Evolutionary conservation across 2,329 filamentous ascomycete species (phyloP).

Genomic region (Colletotrichum higginsianum): DNA sequence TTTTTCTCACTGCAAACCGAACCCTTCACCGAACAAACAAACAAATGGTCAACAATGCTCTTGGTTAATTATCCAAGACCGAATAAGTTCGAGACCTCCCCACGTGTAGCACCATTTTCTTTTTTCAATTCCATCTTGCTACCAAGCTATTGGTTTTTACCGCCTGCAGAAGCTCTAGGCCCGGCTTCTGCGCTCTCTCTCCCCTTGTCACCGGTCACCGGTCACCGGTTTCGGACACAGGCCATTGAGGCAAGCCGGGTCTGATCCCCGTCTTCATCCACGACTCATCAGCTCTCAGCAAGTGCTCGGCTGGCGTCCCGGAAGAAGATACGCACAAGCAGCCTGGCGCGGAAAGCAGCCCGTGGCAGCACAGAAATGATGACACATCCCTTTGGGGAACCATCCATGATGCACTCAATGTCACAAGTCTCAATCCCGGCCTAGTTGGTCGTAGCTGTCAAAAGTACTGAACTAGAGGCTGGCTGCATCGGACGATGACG

Average conservation of each 20-base stretch:
- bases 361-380: constrained; percentile 11
- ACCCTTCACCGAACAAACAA: constrained; percentile 34
- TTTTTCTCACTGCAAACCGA: not conserved
- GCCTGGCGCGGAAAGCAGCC: constrained; percentile 16
- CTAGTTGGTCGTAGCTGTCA: constrained; percentile 2
- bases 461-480: constrained; percentile 28
- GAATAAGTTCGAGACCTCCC: constrained; percentile 11
- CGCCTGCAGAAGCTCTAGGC: constrained; percentile 26
- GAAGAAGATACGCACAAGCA: constrained; percentile 16
- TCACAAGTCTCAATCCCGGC: constrained; percentile 7
- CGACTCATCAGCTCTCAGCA: constrained; percentile 29
- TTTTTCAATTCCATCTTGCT: not conserved
- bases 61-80: not conserved
- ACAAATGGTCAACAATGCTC: constrained; percentile 16
- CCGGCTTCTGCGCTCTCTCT: not conserved
- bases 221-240: constrained; percentile 40
- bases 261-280: constrained; percentile 35
- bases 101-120: constrained; percentile 31
- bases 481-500: constrained; percentile 38
- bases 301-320: constrained; percentile 31
- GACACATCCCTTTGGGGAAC: not conserved
- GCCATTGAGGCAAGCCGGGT: constrained; percentile 32
- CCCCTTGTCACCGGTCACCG: constrained; percentile 28
- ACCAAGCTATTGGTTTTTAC: constrained; percentile 5
- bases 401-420: constrained; percentile 24